phyloP scores from a whole-genome alignment of 2,329 filamentous ascomycete species.

The Chalaropsis thielavioides region DNA sequence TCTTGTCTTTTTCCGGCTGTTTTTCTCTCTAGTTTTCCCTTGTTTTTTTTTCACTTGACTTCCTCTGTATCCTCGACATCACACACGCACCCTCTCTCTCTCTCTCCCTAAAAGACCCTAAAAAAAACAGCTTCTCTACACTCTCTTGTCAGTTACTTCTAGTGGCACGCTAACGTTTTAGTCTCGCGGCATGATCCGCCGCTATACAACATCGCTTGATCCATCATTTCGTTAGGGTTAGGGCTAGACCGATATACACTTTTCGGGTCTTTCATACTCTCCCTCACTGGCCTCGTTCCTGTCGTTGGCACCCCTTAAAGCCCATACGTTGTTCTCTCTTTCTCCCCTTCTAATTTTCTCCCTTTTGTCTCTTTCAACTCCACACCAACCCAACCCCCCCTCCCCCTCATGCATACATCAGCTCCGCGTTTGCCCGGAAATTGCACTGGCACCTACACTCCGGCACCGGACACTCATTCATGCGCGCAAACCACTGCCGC shows the following conservation, averaged over 20 bases:
- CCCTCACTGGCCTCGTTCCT: neutral
- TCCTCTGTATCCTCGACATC: too few relatives aligned
- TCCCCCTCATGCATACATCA: conserved; percentile 31
- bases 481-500: conserved; percentile 49
- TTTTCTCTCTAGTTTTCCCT: too few relatives aligned
- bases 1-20: too few relatives aligned
- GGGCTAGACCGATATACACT: neutral
- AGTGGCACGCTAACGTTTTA: neutral
- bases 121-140: neutral
- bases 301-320: too few relatives aligned
- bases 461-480: conserved; percentile 52
- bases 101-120: too few relatives aligned
- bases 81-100: too few relatives aligned
- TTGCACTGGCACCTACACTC: conserved; percentile 54
- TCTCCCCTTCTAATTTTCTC: neutral
- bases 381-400: neutral
- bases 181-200: neutral
- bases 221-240: neutral
- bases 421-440: conserved; percentile 44
- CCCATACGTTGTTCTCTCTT: too few relatives aligned
- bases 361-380: neutral
- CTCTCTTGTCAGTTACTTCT: neutral
- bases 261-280: too few relatives aligned
- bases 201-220: neutral
- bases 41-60: too few relatives aligned